Base-by-base conservation (phyloP, 331 rosid species). In the Rosa hybrid region DNA sequence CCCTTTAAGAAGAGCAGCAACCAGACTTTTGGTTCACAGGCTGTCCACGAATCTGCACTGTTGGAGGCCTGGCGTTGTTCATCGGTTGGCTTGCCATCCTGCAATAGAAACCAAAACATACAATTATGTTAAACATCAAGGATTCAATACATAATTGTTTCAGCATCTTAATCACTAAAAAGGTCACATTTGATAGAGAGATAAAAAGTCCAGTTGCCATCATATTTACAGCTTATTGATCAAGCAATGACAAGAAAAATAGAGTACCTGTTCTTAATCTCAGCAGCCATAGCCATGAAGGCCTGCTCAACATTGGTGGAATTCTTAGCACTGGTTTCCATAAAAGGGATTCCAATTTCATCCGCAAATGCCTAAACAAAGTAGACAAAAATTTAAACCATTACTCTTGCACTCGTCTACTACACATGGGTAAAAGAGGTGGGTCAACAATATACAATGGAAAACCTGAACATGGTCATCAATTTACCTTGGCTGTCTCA, bases 281-380 rank as follows among this genome's bases (percentile, higher is more conserved):
- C 99, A 75, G 98, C 92, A 83, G 99, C 97, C 99, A 96, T 96
- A 89, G 99, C 99, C 99, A 96, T 93, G 90, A 96, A 96, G 86
- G 98, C 99, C 78, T 96, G 97, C 87, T 96, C 99, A 63, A 96
- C 99, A 54, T 96, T 93, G 72, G 92, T 90, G 80, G 99, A 91
- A 81, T 77, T 90, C 86, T 96, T 96, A 42, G 98, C 99, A 90
- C 99, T 96, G n/a, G 99, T 96, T 88, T 96, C 99, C 99, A 96
- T 90, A 86, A 95, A 95, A 7, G 99, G 99, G 75, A 95, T 95
- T 75, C 99, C 98, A 78, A 95, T 93, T 90, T 96, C 99, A 88
- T 96, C 99, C 0, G 99, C 99, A 84, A 96, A 96, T 51, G 99
- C 98, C 99, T 96, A 13, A 56, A 20, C 53, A 76, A 54, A 1